phyloP scores from a whole-genome alignment of 768 basidiomycete genomes.

The Agrocybe praecox region DNA sequence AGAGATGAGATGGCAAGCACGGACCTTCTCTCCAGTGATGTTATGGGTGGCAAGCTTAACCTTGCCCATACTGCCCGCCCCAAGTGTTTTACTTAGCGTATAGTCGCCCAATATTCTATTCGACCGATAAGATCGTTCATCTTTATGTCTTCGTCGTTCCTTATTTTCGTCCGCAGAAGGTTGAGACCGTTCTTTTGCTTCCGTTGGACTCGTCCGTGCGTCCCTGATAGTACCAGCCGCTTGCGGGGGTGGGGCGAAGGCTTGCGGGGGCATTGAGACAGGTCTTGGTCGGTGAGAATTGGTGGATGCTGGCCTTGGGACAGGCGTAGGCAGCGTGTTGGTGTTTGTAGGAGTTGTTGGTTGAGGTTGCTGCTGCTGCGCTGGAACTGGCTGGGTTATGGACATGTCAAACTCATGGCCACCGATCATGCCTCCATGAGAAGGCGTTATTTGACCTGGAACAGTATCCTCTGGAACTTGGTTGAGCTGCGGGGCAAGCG shows the following conservation, averaged over 20 bases:
- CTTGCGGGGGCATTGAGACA: slow-evolving; percentile 76
- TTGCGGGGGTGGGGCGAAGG: slow-evolving; percentile 28
- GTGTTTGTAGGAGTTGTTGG: slow-evolving; percentile 21
- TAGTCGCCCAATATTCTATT: slow-evolving; percentile 88
- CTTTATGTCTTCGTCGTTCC: slow-evolving; percentile 31
- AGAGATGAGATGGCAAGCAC: slow-evolving; percentile 24
- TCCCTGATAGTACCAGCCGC: slow-evolving; percentile 12
- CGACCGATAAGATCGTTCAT: slow-evolving; percentile 38
- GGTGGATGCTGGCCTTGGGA: slow-evolving; percentile 28
- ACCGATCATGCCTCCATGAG: slow-evolving; percentile 54
- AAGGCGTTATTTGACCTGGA: slow-evolving; percentile 43
- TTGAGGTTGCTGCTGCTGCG: slow-evolving; percentile 19
- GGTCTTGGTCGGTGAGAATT: slow-evolving; percentile 57
- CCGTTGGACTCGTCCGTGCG: slow-evolving; percentile 29
- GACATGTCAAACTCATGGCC: slow-evolving; percentile 72
- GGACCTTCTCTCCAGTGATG: slow-evolving; percentile 88
- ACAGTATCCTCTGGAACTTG: slow-evolving; percentile 51
- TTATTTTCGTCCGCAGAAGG: slow-evolving; percentile 26
- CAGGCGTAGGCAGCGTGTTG: slow-evolving; percentile 24
- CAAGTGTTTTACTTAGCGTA: slow-evolving; percentile 94
- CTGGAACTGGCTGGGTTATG: slow-evolving; percentile 41
- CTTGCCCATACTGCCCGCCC: slow-evolving; percentile 98
- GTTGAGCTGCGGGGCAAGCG: slow-evolving; percentile 48
- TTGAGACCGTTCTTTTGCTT: slow-evolving; percentile 36
- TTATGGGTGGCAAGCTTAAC: slow-evolving; percentile 95